Evolutionary conservation across 2,329 filamentous ascomycete genomes (phyloP).

Genomic region (Cercospora sp.): DNA sequence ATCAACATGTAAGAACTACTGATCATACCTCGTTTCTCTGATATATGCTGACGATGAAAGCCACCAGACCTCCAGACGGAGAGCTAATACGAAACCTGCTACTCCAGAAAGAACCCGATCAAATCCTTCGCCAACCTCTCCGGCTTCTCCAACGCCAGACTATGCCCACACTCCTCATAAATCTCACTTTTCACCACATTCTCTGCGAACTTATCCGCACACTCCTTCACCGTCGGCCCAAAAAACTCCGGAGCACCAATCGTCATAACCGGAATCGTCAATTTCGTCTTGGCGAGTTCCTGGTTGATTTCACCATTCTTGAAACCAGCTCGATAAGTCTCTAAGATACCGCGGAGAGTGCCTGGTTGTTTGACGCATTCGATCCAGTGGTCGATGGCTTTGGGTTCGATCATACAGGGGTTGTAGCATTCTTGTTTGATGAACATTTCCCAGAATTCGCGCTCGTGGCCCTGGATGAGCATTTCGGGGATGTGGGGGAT

Average conservation of each 20-base stretch:
- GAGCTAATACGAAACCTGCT: not conserved
- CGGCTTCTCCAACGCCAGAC: constrained; percentile 40
- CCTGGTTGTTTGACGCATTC: constrained; percentile 38
- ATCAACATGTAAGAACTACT: not conserved
- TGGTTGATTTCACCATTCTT: constrained; percentile 38
- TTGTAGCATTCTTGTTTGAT: constrained; percentile 46
- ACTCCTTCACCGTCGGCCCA: constrained; percentile 37
- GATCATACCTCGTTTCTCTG: not conserved
- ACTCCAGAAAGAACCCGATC: constrained; percentile 31
- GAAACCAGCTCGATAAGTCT: constrained; percentile 40
- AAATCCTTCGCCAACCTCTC: constrained; percentile 33
- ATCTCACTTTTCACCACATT: constrained; percentile 37
- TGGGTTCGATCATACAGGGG: constrained; percentile 39
- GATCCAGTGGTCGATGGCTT: constrained; percentile 39
- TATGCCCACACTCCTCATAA: constrained; percentile 41
- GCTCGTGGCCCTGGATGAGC: constrained; percentile 43
- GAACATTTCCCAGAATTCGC: constrained; percentile 45
- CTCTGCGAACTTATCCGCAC: constrained; percentile 36
- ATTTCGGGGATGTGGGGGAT: constrained; percentile 44
- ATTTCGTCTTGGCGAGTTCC: constrained; percentile 33
- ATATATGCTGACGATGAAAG: not conserved
- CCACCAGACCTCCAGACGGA: not conserved
- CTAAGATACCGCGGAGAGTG: constrained; percentile 39
- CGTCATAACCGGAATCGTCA: constrained; percentile 38
- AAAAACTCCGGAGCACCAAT: constrained; percentile 42